Evolutionary conservation across 108 stramenopile genomes (phyloP).

Genomic region (Skeletonema tropicum): DNA sequence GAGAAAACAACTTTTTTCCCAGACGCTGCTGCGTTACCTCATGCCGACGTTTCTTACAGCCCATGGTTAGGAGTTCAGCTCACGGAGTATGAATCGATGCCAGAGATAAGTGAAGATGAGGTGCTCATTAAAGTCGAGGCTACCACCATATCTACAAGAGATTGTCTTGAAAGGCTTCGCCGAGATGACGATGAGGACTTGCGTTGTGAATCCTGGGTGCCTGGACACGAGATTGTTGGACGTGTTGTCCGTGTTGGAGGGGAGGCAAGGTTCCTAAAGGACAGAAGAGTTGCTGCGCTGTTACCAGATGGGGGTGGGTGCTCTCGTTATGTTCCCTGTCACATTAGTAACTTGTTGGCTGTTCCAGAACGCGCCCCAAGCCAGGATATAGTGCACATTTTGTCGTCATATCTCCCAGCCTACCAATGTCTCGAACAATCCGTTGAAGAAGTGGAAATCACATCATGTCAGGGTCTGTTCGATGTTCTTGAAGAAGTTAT

Average conservation of each 20-base stretch:
- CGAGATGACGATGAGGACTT: not conserved
- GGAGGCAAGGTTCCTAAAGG: not conserved
- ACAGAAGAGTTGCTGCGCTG: slow-evolving; percentile 62
- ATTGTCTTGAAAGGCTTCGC: not conserved
- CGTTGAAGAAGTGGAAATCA: not conserved
- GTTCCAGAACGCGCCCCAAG: slow-evolving; percentile 45
- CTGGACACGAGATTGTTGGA: not conserved
- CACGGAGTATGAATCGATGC: not conserved
- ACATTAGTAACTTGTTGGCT: slow-evolving; percentile 48
- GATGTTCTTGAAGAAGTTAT: no score
- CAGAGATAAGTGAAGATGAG: not conserved
- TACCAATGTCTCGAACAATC: slow-evolving; percentile 51
- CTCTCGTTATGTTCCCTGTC: slow-evolving; percentile 58
- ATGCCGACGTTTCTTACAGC: not conserved
- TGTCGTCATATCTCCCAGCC: slow-evolving; percentile 74
- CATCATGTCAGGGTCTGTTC: no score
- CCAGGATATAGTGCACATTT: slow-evolving; percentile 39
- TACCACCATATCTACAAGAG: not conserved
- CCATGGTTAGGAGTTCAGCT: not conserved
- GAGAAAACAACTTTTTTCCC: no score
- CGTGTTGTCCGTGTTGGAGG: not conserved
- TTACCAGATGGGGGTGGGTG: slow-evolving; percentile 67
- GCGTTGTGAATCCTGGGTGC: not conserved
- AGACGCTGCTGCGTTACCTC: not conserved
- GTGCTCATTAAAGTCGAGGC: slow-evolving; percentile 4